Evolutionary conservation across 495 filamentous ascomycete species (phyloP).

Genomic region (Peziza echinospora): DNA sequence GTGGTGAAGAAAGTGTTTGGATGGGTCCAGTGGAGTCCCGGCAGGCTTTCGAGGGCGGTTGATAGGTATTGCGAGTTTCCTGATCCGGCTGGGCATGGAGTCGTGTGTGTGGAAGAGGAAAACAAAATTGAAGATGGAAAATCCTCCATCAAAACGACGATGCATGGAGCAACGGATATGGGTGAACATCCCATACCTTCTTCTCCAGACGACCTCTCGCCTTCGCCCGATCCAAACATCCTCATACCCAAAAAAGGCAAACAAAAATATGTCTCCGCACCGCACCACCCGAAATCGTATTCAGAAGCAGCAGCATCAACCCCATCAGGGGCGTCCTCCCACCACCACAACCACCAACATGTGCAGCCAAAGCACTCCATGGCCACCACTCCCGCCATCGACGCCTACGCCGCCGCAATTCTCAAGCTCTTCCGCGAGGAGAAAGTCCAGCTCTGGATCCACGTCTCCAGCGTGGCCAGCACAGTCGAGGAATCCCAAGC

Average conservation of each 20-base stretch:
- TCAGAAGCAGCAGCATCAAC: conserved; percentile 12
- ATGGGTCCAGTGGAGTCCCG: too few species aligned
- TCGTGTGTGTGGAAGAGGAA: too few species aligned
- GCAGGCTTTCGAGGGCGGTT: neutral
- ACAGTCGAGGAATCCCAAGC: conserved; percentile 36
- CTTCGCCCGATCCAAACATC: too few species aligned
- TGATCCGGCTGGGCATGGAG: neutral
- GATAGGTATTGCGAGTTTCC: neutral
- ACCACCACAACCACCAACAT: too few species aligned
- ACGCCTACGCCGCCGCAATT: conserved; percentile 21
- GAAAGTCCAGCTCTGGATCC: conserved; percentile 49
- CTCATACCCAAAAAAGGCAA: too few species aligned
- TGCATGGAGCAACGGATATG: too few species aligned
- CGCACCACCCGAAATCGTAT: conserved; percentile 1
- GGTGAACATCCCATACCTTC: too few species aligned
- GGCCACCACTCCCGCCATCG: conserved; percentile 23
- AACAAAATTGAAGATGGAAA: too few species aligned
- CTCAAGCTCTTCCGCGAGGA: conserved; percentile 37
- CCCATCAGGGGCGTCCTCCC: conserved; percentile 22
- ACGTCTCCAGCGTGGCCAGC: conserved; percentile 38
- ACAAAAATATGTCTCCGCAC: neutral
- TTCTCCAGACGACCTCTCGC: too few species aligned
- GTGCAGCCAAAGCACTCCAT: conserved; percentile 32
- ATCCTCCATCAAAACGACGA: too few species aligned
- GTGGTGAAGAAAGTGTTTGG: too few species aligned